A percentile compares a stretch with the other conserved stretches of the same genome.
These are phyloP conservation scores for Scedosporium apiospermum DNA, from an alignment of 2,329 filamentous ascomycete genomes.

Conservation along the genomic window DNA sequence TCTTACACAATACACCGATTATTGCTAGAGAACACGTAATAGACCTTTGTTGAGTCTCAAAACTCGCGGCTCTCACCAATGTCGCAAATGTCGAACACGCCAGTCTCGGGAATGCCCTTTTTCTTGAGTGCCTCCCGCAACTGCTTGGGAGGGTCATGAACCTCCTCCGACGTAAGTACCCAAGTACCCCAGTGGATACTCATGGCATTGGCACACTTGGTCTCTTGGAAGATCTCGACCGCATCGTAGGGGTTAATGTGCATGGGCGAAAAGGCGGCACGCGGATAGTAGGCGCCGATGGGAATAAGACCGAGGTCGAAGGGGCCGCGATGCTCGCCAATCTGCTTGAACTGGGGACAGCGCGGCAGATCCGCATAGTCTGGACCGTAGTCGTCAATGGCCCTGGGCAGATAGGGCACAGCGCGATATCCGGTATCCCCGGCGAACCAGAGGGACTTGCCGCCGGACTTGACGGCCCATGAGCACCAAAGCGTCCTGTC, in stretches of 20 bases:
- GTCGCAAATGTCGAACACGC: slow-evolving; percentile 72
- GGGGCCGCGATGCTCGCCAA: slow-evolving; percentile 69
- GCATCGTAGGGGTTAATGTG: slow-evolving; percentile 82
- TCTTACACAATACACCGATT: background rate
- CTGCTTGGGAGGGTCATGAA: slow-evolving; percentile 69
- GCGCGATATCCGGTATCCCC: slow-evolving; percentile 86
- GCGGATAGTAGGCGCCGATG: slow-evolving; percentile 78
- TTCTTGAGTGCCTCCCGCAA: slow-evolving; percentile 62
- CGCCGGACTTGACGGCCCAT: slow-evolving; percentile 68
- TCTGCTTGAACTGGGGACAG: slow-evolving; percentile 78
- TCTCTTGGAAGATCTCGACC: slow-evolving; percentile 84
- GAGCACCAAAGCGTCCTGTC: slow-evolving; percentile 77
- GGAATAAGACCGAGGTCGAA: slow-evolving; percentile 90
- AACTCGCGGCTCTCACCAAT: slow-evolving; percentile 80
- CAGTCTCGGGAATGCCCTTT: slow-evolving; percentile 58
- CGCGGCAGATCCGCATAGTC: slow-evolving; percentile 57
- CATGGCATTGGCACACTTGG: slow-evolving; percentile 65
- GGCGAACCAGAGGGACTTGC: slow-evolving; percentile 75
- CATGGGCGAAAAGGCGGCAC: slow-evolving; percentile 65
- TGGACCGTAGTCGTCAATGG: slow-evolving; percentile 59
- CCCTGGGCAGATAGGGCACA: slow-evolving; percentile 55
- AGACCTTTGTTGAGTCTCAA: slow-evolving; percentile 17
- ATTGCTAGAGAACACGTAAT: no score
- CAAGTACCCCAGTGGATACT: slow-evolving; percentile 93
- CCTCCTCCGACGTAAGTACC: slow-evolving; percentile 76